Evolutionary conservation across 2,329 filamentous ascomycete genomes (phyloP).

Genomic region (Diplodia corticola): DNA sequence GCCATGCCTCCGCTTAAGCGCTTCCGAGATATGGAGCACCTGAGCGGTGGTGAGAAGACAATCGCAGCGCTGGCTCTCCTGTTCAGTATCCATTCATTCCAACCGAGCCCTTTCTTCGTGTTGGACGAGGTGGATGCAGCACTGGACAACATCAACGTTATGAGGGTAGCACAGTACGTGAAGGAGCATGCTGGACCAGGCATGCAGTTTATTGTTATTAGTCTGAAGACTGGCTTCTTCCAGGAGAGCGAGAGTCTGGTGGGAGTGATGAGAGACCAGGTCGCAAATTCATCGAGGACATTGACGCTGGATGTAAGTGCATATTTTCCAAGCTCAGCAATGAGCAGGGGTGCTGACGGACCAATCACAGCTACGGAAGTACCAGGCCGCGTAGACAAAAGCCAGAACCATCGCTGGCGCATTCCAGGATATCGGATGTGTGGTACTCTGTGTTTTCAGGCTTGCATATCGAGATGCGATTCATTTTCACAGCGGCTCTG

Average conservation of each 20-base stretch:
- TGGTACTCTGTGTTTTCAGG: neutral
- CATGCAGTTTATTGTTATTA: conserved; percentile 99
- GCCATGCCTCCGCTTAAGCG: conserved; percentile 98
- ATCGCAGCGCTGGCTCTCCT: conserved; percentile 96
- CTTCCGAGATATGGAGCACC: conserved; percentile 98
- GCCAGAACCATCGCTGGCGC: neutral
- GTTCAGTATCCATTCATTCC: conserved; percentile 95
- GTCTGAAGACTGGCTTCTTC: conserved; percentile 91
- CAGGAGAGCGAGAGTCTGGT: conserved; percentile 95
- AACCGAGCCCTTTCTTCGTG: conserved; percentile 95
- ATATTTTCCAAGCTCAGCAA: neutral
- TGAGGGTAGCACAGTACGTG: conserved; percentile 95
- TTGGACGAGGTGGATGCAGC: conserved; percentile 97
- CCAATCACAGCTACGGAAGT: conserved; percentile 31
- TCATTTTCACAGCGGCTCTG: neutral
- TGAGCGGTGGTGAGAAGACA: conserved; percentile 96
- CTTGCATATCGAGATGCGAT: neutral
- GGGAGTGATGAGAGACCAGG: conserved; percentile 93
- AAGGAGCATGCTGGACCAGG: conserved; percentile 90
- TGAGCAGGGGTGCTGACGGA: conserved; percentile 23
- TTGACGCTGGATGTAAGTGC: conserved; percentile 89
- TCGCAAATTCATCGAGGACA: conserved; percentile 86
- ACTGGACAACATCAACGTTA: conserved; percentile 96
- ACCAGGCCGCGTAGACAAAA: conserved; percentile 27
- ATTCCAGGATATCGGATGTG: neutral